Base-by-base conservation (phyloP, 805 yeast genomes). In the Saturnispora gosingensis region DNA sequence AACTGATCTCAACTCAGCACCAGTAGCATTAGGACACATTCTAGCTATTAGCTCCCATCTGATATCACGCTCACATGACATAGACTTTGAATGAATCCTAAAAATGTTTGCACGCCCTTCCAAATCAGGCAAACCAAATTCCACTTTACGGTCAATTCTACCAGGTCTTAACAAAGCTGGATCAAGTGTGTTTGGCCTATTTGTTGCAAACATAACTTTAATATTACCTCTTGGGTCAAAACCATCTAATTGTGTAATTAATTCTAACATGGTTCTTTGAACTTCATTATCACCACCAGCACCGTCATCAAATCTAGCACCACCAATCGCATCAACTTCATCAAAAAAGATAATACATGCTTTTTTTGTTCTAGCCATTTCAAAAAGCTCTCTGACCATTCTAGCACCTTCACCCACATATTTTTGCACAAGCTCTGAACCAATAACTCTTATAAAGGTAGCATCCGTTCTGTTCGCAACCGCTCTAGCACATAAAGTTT, bases 341-440 rank as follows among this genome's bases (percentile, higher is more conserved):
- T 93, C 99, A 64, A 93, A 93, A 72, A 93, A 93, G 52, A 93
- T 91, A 64, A 93, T 93, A 71, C 98, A 91, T 2, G 99, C 98
- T 66, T 91, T 90, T 71, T 93, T 93, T 36, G 98, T 86, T 67
- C 99, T 84, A 2, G 99, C 99, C 98, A 93, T 90, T 68, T 93
- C 99, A 63, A 93, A 93, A 63, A 93, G 77, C 72, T 93, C 99
- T 70, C 99, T 82, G 51, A 93, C 98, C 99, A 93, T 93, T 67
- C 99, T 82, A 4, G 99, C 99, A 73, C 99, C 99, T 73, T 93
- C 99, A 67, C 99, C 99, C 48, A 93, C 98, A 67, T 93, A 93
- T 68, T 93, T 93, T 69, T 93, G 99, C 30, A 93, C 99, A 67
- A 93, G 77, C 70, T 93, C 99, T 1, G 98, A 91, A 9, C 99